phyloP scores from a whole-genome alignment of 140 eudicot genomes.

The Senecio squalidus region DNA sequence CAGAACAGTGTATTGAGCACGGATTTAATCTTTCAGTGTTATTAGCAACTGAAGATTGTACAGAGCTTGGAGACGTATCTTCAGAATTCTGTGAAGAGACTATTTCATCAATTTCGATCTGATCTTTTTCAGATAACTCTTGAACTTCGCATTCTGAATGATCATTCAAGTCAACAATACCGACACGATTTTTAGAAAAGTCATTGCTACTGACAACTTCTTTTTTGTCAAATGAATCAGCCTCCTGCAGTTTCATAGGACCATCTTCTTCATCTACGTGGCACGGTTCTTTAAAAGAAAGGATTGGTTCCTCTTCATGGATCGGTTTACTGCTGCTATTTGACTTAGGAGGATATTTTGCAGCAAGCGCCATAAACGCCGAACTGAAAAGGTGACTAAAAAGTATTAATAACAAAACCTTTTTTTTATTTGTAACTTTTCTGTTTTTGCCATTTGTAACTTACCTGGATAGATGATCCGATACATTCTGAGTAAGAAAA shows the following conservation, averaged over 20 bases:
- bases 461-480: conserved; percentile 90
- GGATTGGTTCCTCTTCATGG: conserved; percentile 32
- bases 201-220: conserved; percentile 45
- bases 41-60: conserved; percentile 39
- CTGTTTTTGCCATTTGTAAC: too few relatives aligned
- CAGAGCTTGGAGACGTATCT: conserved; percentile 53
- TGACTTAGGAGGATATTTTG: conserved; percentile 61
- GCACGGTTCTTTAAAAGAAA: conserved; percentile 38
- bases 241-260: conserved; percentile 28
- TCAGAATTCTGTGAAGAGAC: conserved; percentile 62
- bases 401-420: neutral
- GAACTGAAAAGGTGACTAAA: conserved; percentile 13
- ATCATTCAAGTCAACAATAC: conserved; percentile 28
- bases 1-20: conserved; percentile 27
- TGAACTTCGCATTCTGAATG: conserved; percentile 27
- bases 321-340: conserved; percentile 21
- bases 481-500: conserved; percentile 88
- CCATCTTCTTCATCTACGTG: conserved; percentile 34
- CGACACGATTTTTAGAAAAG: conserved; percentile 23
- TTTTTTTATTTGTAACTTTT: too few relatives aligned
- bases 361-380: conserved; percentile 78
- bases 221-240: conserved; percentile 28
- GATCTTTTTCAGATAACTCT: conserved; percentile 28
- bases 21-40: conserved; percentile 34
- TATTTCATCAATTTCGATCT: conserved; percentile 47